Evolutionary conservation across 129 eudicot species (phyloP), one percentile per base, ranked within the genome.

Genomic region (Ambrosia trifida): DNA sequence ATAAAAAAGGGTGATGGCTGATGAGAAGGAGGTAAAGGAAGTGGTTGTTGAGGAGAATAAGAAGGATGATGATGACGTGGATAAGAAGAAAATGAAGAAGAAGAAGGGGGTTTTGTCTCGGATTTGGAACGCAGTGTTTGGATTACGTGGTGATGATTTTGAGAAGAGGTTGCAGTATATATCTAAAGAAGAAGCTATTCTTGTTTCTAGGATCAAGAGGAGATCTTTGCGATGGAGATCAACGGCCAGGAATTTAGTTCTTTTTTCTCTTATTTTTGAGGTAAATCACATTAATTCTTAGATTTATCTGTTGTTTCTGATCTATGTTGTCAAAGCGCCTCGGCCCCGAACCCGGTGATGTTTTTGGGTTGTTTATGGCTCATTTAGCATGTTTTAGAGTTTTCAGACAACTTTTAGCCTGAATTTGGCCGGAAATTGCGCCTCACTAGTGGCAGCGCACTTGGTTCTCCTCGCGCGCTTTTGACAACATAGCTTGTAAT

Each of bases 161-260:
- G 95, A 87, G 78, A 85, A 86, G 77, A 87, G 98, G 65, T 66
- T 93, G 81, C 74, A 87, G 67, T 75, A 79, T 74, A 85, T 87
- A 56, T 81, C 95, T 50, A 93, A 83, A 85, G 92, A 85, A 79
- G 98, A 93, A 70, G 95, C 88, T 45, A 41, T 83, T 64, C 83
- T 87, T 72, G 74, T 85, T 44, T 64, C 89, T 74, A 85, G 96
- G 70, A 79, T 93, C 79, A 85, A 78, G 64, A 85, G 70, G 73
- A 74, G 98, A 52, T 72, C 95, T 31, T 65, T 68, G 32, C 65
- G 84, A 16, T 87, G 83, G 88, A 80, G 88, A 73, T 74, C 83
- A 57, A 85, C 85, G 47, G 65, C 78, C 10, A 79, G 86, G 51
- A 80, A 89, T 73, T 79, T 89, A 59, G 80, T 92, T 38, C 32